phyloP scores from a whole-genome alignment of 2,329 filamentous ascomycete species.

The Malbranchea zuffiana region DNA sequence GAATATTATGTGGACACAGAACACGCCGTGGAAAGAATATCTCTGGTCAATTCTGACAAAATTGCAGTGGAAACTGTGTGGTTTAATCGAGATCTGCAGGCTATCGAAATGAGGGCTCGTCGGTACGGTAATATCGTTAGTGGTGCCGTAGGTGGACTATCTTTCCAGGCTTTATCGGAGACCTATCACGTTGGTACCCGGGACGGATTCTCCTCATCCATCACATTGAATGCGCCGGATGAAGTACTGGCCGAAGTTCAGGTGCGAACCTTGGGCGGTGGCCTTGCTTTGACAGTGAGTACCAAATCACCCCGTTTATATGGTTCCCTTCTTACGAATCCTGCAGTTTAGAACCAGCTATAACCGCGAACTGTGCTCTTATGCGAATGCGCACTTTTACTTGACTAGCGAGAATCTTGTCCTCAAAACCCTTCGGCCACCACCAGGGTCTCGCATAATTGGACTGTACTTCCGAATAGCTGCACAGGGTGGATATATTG shows the following conservation, averaged over 20 bases:
- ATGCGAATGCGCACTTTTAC: not conserved
- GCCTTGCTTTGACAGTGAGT: conserved; percentile 6
- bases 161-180: conserved; percentile 1
- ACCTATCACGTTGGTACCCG: conserved; percentile 1
- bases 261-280: conserved; percentile 3
- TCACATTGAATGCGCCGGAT: conserved; percentile 1
- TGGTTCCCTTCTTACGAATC: conserved; percentile 1
- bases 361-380: conserved; percentile 5
- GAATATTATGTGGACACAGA: conserved; percentile 7
- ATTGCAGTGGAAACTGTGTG: conserved; percentile 7
- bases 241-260: conserved; percentile 8
- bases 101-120: conserved; percentile 4
- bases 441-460: conserved; percentile 4
- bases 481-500: too few relatives aligned
- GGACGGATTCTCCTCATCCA: not conserved
- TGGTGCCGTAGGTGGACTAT: not conserved
- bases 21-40: conserved; percentile 4
- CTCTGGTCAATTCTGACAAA: conserved; percentile 1
- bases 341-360: conserved; percentile 4
- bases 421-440: conserved; percentile 5
- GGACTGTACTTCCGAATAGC: conserved; percentile 5
- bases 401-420: not conserved
- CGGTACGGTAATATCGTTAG: not conserved
- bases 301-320: not conserved
- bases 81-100: conserved; percentile 7